Percentiles rank a stretch among this genome's conserved stretches.
Evolutionary conservation across 1,139 yeast genomes (phyloP).

Genomic region (Candida sp.): DNA sequence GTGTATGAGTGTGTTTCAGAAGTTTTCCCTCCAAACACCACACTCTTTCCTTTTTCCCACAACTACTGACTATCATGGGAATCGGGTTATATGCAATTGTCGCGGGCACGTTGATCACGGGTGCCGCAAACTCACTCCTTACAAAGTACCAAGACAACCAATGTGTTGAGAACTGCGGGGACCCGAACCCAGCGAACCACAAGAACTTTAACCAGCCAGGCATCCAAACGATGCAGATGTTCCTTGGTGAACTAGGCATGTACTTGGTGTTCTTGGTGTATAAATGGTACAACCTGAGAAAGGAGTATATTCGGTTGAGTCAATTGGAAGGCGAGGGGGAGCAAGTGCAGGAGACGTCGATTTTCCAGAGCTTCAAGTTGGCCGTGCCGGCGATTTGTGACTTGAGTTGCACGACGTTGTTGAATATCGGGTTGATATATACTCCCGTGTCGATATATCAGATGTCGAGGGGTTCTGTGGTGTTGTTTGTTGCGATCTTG

Average conservation of each 20-base stretch:
- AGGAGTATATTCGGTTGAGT: conserved; percentile 22
- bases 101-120: conserved; percentile 63
- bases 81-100: conserved; percentile 31
- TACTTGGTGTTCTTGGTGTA: conserved; percentile 44
- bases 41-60: background rate
- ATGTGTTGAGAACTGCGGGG: conserved; percentile 63
- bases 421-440: conserved; percentile 76
- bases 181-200: conserved; percentile 42
- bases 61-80: conserved; percentile 7
- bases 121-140: conserved; percentile 73
- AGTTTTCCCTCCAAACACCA: background rate
- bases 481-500: conserved; percentile 75
- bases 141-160: conserved; percentile 83
- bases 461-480: conserved; percentile 83
- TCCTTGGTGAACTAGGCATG: conserved; percentile 68
- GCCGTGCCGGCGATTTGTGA: conserved; percentile 77
- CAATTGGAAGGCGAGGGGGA: background rate
- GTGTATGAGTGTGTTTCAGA: background rate
- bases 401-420: conserved; percentile 71
- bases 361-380: conserved; percentile 31
- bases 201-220: conserved; percentile 76
- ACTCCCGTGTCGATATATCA: conserved; percentile 87
- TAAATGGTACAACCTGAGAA: conserved; percentile 24
- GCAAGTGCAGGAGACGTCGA: conserved; percentile 17
- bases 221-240: conserved; percentile 82